Base-by-base conservation (phyloP, 345 rosid genomes). In the Salix udensis region DNA sequence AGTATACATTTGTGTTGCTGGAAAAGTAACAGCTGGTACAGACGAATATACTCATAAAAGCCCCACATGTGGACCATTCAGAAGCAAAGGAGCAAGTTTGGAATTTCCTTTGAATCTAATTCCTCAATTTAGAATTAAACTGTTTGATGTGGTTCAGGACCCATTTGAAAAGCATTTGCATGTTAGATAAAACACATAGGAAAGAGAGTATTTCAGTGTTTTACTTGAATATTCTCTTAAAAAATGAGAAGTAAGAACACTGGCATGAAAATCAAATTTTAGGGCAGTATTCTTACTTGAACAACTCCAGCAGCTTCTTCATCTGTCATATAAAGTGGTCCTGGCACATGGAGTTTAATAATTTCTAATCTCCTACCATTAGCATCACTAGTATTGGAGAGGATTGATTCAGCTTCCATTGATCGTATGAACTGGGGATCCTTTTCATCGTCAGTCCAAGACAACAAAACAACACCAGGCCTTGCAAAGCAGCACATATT, bases 401-500 rank as follows among this genome's bases (percentile, higher is more conserved):
- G 91, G 73, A 89, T 77, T 50, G 82, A 75, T 23, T 84, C 85
- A 37, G 97, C 98, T 84, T 93, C 95, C 1, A 75, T 7, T 5
- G 98, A 85, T 73, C 92, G 82, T 78, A 90, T 90, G 71, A 88
- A 88, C 31, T 93, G 99, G 71, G 87, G 92, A 77, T 96, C 99
- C 1, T 76, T 77, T 83, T 85, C 74, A 72, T 90, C 90, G 52
- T 92, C 92, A 30, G 89, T 91, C 97, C 97, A 96, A 3, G 98
- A 88, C 76, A 93, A 72, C 74, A 96, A 75, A 72, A 96, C 98
- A 71, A 86, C 94, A 76, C 97, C 96, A 6, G 98, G 99, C 88
- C 82, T 89, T 11, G 76, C 93, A 75, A 96, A 96, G 82, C 99
- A 96, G 84, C 98, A 93, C 94, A 93, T 89, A 79, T 92, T 96